phyloP scores from a whole-genome alignment of 2,329 filamentous ascomycete genomes.

The Microdochium nivale region DNA sequence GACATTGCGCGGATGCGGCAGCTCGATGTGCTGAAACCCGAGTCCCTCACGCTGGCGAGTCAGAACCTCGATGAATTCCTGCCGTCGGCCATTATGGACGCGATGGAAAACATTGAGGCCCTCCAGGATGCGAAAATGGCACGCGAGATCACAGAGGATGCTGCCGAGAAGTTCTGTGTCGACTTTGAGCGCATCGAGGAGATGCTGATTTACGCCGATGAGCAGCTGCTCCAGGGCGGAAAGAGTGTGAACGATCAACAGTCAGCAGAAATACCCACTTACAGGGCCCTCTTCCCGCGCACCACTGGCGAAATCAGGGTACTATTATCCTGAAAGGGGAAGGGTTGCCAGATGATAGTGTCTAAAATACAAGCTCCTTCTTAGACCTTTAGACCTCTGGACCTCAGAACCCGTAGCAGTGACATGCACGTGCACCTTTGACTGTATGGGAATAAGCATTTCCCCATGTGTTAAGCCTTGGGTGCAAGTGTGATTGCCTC shows the following conservation, averaged over 20 bases:
- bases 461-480: no score
- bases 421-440: neutral
- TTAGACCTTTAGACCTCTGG: no score
- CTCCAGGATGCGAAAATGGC: constrained; percentile 66
- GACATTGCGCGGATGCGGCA: constrained; percentile 45
- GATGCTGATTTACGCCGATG: constrained; percentile 35
- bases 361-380: no score
- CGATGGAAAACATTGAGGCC: constrained; percentile 68
- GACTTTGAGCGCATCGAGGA: constrained; percentile 64
- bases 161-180: constrained; percentile 73
- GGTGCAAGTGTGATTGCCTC: neutral
- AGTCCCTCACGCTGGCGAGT: constrained; percentile 56
- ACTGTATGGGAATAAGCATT: no score
- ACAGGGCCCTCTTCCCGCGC: constrained; percentile 44
- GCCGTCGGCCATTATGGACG: constrained; percentile 87
- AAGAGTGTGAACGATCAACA: no score
- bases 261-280: constrained; percentile 18
- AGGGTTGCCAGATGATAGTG: neutral
- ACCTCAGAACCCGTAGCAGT: no score
- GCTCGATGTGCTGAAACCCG: constrained; percentile 49
- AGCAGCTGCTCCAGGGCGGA: constrained; percentile 9
- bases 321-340: constrained; percentile 35
- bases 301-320: constrained; percentile 53
- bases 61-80: constrained; percentile 83
- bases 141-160: constrained; percentile 70